Conservation (phyloP, 2,329 filamentous ascomycete genomes). For the Phaeosphaeria sp. region DNA sequence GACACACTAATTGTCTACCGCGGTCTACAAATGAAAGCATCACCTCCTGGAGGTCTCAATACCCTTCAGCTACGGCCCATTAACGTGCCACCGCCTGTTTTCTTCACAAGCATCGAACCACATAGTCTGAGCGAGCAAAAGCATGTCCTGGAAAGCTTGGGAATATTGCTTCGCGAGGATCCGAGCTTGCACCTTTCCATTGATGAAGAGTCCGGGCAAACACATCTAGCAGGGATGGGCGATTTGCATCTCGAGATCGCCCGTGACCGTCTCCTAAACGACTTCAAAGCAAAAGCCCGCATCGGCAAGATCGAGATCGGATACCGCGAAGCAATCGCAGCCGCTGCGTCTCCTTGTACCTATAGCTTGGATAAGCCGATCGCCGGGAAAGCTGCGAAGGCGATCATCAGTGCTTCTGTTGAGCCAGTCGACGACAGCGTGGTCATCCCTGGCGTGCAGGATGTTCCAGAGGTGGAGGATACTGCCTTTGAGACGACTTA, state of each 20-base stretch:
- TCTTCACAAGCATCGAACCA: constrained; percentile 92
- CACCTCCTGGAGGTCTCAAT: constrained; percentile 72
- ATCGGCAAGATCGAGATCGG: constrained; percentile 95
- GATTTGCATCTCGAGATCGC: constrained; percentile 95
- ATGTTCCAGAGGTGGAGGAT: constrained; percentile 30
- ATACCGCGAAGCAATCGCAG: constrained; percentile 82
- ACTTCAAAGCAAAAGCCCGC: constrained; percentile 82
- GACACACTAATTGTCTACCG: constrained; percentile 85
- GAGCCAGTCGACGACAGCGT: constrained; percentile 61
- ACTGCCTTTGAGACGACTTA: constrained; percentile 38
- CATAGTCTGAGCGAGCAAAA: constrained; percentile 80
- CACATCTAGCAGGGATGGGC: constrained; percentile 93
- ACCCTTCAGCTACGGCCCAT: constrained; percentile 86
- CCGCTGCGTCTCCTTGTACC: constrained; percentile 62
- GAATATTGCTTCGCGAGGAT: constrained; percentile 85
- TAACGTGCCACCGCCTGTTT: constrained; percentile 88
- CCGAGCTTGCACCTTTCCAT: constrained; percentile 85
- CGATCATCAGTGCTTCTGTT: constrained; percentile 73
- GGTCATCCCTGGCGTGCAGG: constrained; percentile 28
- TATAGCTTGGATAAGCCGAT: constrained; percentile 79
- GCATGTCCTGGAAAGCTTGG: constrained; percentile 76
- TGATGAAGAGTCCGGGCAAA: constrained; percentile 91
- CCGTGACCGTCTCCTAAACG: constrained; percentile 82
- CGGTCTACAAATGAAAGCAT: constrained; percentile 65
- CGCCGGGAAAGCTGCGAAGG: constrained; percentile 79